Evolutionary conservation across 2,329 filamentous ascomycete genomes (phyloP).

Genomic region (Grosmannia clavigera): DNA sequence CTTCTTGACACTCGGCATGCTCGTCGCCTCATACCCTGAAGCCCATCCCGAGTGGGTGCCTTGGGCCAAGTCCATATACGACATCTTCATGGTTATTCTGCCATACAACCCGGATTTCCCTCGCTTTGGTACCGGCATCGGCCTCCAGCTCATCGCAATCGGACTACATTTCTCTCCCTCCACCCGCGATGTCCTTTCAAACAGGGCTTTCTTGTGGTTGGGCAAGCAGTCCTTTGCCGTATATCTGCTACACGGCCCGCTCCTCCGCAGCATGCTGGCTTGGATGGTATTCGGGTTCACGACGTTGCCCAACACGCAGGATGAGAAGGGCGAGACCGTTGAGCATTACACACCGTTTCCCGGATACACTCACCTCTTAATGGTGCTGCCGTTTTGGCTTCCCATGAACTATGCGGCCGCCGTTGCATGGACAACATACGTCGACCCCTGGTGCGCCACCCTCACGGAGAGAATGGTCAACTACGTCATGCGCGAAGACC

Average conservation of each 20-base stretch:
- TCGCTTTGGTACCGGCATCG: conserved; percentile 26
- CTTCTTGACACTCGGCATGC: conserved; percentile 38
- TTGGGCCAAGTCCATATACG: conserved; percentile 38
- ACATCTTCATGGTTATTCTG: conserved; percentile 30
- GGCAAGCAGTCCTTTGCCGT: conserved; percentile 53
- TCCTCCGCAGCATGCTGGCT: conserved; percentile 45
- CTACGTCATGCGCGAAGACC: conserved; percentile 10
- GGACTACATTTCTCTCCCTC: conserved; percentile 39
- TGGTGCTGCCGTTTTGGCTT: conserved; percentile 31
- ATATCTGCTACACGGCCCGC: conserved; percentile 49
- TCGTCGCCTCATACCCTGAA: conserved; percentile 48
- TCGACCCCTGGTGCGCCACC: conserved; percentile 38
- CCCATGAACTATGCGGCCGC: conserved; percentile 32
- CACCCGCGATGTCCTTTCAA: conserved; percentile 39
- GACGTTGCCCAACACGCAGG: conserved; percentile 22
- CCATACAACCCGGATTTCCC: conserved; percentile 33
- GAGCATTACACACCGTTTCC: conserved; percentile 18
- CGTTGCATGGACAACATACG: conserved; percentile 38
- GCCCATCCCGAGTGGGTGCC: conserved; percentile 36
- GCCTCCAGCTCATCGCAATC: conserved; percentile 30
- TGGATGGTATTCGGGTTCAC: conserved; percentile 44
- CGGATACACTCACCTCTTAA: conserved; percentile 21
- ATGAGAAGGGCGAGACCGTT: conserved; percentile 21
- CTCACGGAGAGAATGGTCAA: conserved; percentile 26
- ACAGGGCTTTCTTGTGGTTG: conserved; percentile 45